Conservation (phyloP, 2,329 filamentous ascomycete genomes). For the Arthrobotrys entomopaga region DNA sequence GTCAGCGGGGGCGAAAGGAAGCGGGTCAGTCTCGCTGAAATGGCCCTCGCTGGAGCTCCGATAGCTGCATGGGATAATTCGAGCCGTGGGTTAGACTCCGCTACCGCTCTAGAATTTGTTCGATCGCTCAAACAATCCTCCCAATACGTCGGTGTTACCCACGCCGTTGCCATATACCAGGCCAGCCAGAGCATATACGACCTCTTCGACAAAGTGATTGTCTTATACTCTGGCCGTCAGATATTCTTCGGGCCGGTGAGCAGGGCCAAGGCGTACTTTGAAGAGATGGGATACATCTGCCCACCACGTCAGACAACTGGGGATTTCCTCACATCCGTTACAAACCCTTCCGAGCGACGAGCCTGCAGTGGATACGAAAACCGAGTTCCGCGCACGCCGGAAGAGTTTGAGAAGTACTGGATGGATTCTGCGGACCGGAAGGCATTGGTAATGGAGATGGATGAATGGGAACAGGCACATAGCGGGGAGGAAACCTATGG, state of each 20-base stretch:
- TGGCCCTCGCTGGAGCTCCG: constrained; percentile 68
- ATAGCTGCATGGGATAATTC: constrained; percentile 68
- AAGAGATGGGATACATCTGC: constrained; percentile 75
- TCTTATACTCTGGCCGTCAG: constrained; percentile 79
- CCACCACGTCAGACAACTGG: constrained; percentile 74
- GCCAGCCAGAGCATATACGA: constrained; percentile 67
- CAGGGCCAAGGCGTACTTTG: constrained; percentile 73
- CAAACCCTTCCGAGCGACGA: constrained; percentile 71
- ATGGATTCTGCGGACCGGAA: constrained; percentile 63
- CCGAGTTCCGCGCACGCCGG: constrained; percentile 73
- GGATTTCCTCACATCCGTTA: constrained; percentile 76
- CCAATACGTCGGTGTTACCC: constrained; percentile 60
- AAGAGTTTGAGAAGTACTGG: constrained; percentile 72
- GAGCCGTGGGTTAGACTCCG: constrained; percentile 67
- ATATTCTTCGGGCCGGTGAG: constrained; percentile 77
- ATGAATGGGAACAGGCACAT: constrained; percentile 65
- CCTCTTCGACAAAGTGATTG: constrained; percentile 77
- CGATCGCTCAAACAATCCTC: constrained; percentile 67
- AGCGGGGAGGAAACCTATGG: constrained; percentile 62
- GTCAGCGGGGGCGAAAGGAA: constrained; percentile 76
- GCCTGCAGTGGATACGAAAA: constrained; percentile 70
- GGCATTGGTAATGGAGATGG: constrained; percentile 65
- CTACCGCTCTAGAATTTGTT: constrained; percentile 70
- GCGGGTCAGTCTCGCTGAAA: constrained; percentile 75
- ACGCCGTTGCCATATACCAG: constrained; percentile 71